Evolutionary conservation across 176 grass and related monocot genomes (phyloP).

Genomic region (bread wheat (Triticum aestivum)): IWGSC_CS_RefSeq_v2.1 NC_057804.1:432644123-432644622

Average conservation of each 20-base stretch:
- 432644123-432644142: slow-evolving; percentile 33
- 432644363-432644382: background rate
- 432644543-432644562: background rate
- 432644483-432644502: background rate
- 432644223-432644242: background rate
- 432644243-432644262: slow-evolving; percentile 7
- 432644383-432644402: slow-evolving; percentile 25
- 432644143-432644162: background rate
- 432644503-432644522: background rate
- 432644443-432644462: slow-evolving; percentile 10
- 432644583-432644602: background rate
- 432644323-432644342: background rate
- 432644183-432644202: background rate
- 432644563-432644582: background rate
- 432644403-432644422: background rate
- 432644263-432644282: background rate
- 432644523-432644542: too few species aligned
- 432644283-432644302: slow-evolving; percentile 27
- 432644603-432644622: background rate
- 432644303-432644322: background rate
- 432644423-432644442: slow-evolving; percentile 26
- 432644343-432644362: slow-evolving; percentile 29
- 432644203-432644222: background rate
- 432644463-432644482: background rate
- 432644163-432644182: background rate